phyloP scores from a whole-genome alignment of 371 early-diverging fungal species.

The Mucor plumbeus region DNA sequence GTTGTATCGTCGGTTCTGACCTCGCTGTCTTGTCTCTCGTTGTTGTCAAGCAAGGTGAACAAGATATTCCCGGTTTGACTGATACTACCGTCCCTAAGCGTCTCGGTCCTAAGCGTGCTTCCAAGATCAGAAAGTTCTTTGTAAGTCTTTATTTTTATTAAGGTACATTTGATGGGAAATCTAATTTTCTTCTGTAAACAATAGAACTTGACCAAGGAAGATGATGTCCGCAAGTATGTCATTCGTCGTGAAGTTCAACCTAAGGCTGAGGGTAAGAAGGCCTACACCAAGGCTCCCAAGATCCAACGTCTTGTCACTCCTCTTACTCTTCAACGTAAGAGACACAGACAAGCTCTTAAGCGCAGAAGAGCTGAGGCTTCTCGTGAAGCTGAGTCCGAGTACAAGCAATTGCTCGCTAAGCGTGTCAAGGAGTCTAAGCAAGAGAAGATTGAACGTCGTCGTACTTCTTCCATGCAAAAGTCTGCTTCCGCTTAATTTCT shows the following conservation, averaged over 20 bases:
- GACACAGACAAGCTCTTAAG: conserved; percentile 85
- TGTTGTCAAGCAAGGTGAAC: conserved; percentile 97
- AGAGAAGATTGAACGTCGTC: conserved; percentile 59
- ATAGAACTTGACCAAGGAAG: conserved; percentile 89
- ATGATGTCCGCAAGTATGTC: conserved; percentile 98
- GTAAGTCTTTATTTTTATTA: conserved; percentile 51
- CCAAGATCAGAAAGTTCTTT: conserved; percentile 98
- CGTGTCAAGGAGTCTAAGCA: conserved; percentile 88
- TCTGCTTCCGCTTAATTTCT: conserved; percentile 55
- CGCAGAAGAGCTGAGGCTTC: conserved; percentile 76
- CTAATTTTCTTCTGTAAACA: background rate
- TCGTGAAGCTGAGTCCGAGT: conserved; percentile 89
- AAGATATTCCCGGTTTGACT: conserved; percentile 96
- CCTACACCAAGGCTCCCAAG: conserved; percentile 92
- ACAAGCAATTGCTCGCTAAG: conserved; percentile 90
- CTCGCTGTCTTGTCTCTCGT: conserved; percentile 94
- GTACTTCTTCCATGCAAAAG: conserved; percentile 67
- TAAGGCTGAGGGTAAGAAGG: conserved; percentile 89
- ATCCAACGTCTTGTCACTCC: conserved; percentile 98
- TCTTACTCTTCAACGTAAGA: conserved; percentile 92
- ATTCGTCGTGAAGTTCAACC: conserved; percentile 94
- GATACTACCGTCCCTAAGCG: conserved; percentile 93
- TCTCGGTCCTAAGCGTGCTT: conserved; percentile 98
- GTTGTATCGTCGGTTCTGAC: conserved; percentile 98
- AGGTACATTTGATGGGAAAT: background rate